phyloP scores from a whole-genome alignment of 495 filamentous ascomycete species.

The Tirmania nivea region DNA sequence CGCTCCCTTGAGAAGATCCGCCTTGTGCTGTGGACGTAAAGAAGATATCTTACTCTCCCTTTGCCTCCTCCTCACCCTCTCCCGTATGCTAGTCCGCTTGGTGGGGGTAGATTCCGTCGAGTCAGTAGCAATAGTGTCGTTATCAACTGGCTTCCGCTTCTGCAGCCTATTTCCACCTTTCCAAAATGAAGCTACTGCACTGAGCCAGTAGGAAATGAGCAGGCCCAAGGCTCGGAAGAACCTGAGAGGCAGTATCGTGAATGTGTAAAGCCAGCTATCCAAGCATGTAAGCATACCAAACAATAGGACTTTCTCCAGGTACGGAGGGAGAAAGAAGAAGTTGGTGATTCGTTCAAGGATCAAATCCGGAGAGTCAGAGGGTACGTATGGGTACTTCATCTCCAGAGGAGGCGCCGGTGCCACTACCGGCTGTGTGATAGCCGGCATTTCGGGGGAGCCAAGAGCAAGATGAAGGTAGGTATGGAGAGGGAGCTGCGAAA shows the following conservation, averaged over 20 bases:
- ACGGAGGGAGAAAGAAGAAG: constrained; percentile 59
- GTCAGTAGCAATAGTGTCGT: not conserved
- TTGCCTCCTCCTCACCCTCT: constrained; percentile 30
- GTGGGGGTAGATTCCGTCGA: constrained; percentile 7
- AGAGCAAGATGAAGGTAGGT: constrained; percentile 18
- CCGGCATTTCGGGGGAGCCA: constrained; percentile 10
- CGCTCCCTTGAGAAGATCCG: constrained; percentile 75
- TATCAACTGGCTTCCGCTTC: constrained; percentile 3
- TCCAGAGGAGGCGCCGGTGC: constrained; percentile 2
- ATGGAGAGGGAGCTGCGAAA: constrained; percentile 16
- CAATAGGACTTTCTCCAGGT: constrained; percentile 62
- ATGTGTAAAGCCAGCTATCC: constrained; percentile 92
- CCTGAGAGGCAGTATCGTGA: constrained; percentile 79
- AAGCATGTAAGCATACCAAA: constrained; percentile 82
- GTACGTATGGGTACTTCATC: constrained; percentile 2
- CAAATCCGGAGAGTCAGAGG: constrained; percentile 69
- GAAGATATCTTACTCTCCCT: constrained; percentile 59
- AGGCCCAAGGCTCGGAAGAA: constrained; percentile 69
- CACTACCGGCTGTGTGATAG: not conserved
- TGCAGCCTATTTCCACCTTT: constrained; percentile 8
- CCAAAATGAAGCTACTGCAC: constrained; percentile 9
- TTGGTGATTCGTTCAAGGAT: constrained; percentile 88
- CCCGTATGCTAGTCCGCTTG: constrained; percentile 10
- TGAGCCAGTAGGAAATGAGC: constrained; percentile 45
- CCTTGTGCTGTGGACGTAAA: constrained; percentile 72